Conservation (phyloP, 1,139 yeast species). For the Maudiozyma humilis region DNA sequence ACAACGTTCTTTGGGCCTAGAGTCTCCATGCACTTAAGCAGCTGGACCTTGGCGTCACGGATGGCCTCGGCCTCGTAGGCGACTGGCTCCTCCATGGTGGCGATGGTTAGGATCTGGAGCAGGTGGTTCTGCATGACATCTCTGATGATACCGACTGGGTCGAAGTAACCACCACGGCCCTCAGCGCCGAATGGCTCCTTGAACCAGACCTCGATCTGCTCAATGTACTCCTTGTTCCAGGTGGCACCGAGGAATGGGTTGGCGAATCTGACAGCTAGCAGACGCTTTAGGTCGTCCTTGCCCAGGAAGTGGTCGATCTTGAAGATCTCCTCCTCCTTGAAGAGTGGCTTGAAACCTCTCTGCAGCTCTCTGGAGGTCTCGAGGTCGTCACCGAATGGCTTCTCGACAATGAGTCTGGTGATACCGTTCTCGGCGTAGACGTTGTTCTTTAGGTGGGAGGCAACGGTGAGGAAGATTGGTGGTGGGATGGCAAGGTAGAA, state of each 20-base stretch:
- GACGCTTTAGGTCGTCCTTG: conserved; percentile 94
- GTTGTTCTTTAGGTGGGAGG: conserved; percentile 58
- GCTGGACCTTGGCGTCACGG: conserved; percentile 93
- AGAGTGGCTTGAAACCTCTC: conserved; percentile 68
- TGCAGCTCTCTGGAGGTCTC: conserved; percentile 71
- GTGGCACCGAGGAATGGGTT: conserved; percentile 75
- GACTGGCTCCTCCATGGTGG: conserved; percentile 94
- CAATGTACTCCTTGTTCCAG: conserved; percentile 77
- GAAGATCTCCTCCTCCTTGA: conserved; percentile 83
- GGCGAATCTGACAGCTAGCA: conserved; percentile 81
- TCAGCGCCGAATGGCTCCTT: conserved; percentile 97
- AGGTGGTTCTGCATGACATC: conserved; percentile 98
- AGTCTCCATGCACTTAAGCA: conserved; percentile 69
- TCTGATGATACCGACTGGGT: conserved; percentile 87
- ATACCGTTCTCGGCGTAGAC: conserved; percentile 62
- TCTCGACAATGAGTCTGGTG: conserved; percentile 83
- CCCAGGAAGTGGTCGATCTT: conserved; percentile 97
- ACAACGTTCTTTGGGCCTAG: conserved; percentile 62
- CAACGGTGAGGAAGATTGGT: conserved; percentile 75
- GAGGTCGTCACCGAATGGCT: conserved; percentile 94
- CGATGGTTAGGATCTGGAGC: conserved; percentile 80
- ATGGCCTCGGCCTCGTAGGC: conserved; percentile 85
- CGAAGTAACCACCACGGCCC: conserved; percentile 98
- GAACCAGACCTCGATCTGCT: conserved; percentile 77
- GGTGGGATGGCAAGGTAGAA: conserved; percentile 95